phyloP scores from a whole-genome alignment of 108 stramenopile genomes.

The Bacterosira constricta region DNA sequence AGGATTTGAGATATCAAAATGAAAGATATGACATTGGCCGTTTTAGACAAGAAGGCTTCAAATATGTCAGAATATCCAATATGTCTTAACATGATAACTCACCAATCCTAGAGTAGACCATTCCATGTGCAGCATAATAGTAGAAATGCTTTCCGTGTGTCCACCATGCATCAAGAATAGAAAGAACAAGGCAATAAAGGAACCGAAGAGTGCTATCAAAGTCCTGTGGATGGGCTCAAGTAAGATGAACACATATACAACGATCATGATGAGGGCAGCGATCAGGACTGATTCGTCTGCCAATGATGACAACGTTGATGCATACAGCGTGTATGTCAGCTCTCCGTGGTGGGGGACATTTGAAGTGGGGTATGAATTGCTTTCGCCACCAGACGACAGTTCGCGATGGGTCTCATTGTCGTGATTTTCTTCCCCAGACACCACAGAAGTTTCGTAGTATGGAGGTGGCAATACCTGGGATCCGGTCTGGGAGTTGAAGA shows the following conservation, averaged over 20 bases:
- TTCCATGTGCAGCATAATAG: conserved; percentile 61
- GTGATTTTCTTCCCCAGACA: background rate
- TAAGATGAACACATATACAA: conserved; percentile 68
- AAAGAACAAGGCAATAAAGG: conserved; percentile 59
- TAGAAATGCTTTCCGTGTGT: conserved; percentile 45
- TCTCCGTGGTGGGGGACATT: conserved; percentile 39
- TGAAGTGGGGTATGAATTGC: background rate
- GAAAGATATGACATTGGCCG: too few species aligned
- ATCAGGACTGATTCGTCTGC: conserved; percentile 49
- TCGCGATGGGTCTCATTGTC: background rate
- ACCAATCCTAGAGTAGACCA: conserved; percentile 67
- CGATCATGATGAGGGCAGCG: conserved; percentile 64
- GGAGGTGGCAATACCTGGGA: too few species aligned
- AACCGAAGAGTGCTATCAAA: conserved; percentile 66
- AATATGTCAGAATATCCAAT: too few species aligned
- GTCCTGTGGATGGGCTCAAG: conserved; percentile 71
- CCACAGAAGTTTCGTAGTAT: background rate
- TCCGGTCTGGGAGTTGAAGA: too few species aligned
- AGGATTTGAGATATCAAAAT: too few species aligned
- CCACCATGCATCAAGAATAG: conserved; percentile 63
- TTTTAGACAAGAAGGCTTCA: too few species aligned
- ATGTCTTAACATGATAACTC: too few species aligned
- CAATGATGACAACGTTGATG: conserved; percentile 35
- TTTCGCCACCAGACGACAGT: background rate
- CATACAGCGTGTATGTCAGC: conserved; percentile 50